A percentile compares a stretch with the other conserved stretches of the same genome.
Evolutionary conservation across 768 basidiomycete species (phyloP).

Genomic region (Calocera viscosa): DNA sequence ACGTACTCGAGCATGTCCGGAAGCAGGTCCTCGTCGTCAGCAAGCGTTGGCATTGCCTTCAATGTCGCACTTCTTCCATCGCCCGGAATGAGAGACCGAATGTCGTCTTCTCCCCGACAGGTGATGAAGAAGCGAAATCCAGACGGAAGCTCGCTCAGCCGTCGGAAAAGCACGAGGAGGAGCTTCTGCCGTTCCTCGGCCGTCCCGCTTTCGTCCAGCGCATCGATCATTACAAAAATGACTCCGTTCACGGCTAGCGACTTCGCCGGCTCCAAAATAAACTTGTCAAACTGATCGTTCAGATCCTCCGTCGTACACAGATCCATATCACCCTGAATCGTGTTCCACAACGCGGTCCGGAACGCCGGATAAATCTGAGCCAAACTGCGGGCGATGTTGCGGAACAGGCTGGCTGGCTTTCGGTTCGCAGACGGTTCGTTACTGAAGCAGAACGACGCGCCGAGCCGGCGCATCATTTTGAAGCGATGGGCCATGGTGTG

Average conservation of each 20-base stretch:
- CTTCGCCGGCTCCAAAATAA: background rate
- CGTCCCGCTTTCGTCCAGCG: background rate
- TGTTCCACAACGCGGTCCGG: background rate
- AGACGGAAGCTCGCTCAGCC: background rate
- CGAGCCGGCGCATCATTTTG: conserved; percentile 8
- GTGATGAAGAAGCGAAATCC: background rate
- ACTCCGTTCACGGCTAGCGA: background rate
- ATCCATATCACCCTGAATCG: background rate
- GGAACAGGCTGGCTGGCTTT: conserved; percentile 7
- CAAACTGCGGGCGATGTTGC: conserved; percentile 14
- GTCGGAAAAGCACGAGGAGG: background rate
- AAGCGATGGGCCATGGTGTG: conserved; percentile 9
- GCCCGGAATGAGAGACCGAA: too few species aligned
- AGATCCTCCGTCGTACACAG: background rate
- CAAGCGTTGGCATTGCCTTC: background rate
- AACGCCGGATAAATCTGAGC: background rate
- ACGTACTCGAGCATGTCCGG: background rate
- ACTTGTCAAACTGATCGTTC: background rate
- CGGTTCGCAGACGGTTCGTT: background rate
- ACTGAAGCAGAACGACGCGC: conserved; percentile 15
- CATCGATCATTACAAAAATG: background rate
- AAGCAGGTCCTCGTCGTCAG: background rate
- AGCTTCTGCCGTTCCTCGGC: background rate
- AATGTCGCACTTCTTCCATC: too few species aligned
- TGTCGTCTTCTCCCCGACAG: background rate